These are phyloP conservation scores for Iberis amara DNA, from an alignment of 441 rosid species.

Conservation along the genomic window DNA sequence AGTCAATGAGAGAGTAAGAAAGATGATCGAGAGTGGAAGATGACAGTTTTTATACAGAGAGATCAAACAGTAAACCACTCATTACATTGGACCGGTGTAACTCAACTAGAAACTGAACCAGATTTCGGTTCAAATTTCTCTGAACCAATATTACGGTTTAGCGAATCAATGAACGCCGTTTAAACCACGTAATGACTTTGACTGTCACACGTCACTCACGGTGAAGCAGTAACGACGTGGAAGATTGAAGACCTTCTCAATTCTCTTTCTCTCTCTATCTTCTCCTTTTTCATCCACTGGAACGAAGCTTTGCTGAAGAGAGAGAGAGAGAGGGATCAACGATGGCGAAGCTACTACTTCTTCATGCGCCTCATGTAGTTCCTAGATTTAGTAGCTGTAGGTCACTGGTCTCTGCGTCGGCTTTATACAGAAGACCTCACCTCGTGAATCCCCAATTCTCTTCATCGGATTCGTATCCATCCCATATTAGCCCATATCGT, in stretches of 20 bases:
- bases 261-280: not conserved
- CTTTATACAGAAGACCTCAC: slow-evolving; percentile 34
- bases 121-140: too few species aligned
- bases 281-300: not conserved
- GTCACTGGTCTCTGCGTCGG: slow-evolving; percentile 25
- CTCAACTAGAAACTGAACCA: too few species aligned
- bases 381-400: slow-evolving; percentile 32
- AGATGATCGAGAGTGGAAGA: slow-evolving; percentile 16
- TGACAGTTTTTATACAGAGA: not conserved
- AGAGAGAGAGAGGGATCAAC: not conserved
- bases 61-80: too few species aligned
- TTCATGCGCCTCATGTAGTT: slow-evolving; percentile 42
- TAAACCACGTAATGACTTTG: slow-evolving; percentile 30
- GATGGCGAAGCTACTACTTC: slow-evolving; percentile 58
- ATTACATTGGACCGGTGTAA: too few species aligned
- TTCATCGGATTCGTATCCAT: not conserved
- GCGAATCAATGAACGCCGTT: slow-evolving; percentile 10
- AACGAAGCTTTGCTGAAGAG: slow-evolving; percentile 11
- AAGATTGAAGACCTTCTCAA: slow-evolving; percentile 28
- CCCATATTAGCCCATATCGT: slow-evolving; percentile 15
- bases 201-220: slow-evolving; percentile 28
- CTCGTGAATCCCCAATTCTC: slow-evolving; percentile 20
- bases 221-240: slow-evolving; percentile 45
- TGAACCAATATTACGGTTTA: slow-evolving; percentile 13
- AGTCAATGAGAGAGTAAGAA: slow-evolving; percentile 27